phyloP scores from a whole-genome alignment of 208 protist species.

The Vickermania ingenoplastis region DNA sequence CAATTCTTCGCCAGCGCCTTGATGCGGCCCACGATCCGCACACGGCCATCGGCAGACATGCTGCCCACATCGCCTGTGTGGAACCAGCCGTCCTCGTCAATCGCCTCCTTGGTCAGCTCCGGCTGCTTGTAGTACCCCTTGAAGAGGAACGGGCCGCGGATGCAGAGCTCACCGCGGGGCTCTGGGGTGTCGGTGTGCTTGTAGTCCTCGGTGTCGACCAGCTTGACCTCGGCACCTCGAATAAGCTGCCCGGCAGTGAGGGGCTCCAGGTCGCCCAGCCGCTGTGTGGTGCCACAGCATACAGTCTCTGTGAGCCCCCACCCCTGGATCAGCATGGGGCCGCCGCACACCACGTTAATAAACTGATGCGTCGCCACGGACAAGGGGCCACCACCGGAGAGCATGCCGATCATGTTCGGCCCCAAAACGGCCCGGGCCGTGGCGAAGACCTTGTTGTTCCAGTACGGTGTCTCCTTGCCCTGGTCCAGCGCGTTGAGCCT shows the following conservation, averaged over 20 bases:
- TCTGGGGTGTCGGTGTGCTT: slow-evolving; percentile 31
- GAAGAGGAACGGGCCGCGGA: slow-evolving; percentile 12
- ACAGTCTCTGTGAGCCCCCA: slow-evolving; percentile 70
- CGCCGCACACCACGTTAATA: slow-evolving; percentile 31
- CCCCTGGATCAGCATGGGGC: slow-evolving; percentile 23
- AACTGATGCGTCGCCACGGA: slow-evolving; percentile 34
- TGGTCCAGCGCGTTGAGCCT: slow-evolving; percentile 23
- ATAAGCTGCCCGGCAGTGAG: slow-evolving; percentile 23
- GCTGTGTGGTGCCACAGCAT: slow-evolving; percentile 22
- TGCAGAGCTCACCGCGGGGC: slow-evolving; percentile 21
- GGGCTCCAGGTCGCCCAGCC: slow-evolving; percentile 15
- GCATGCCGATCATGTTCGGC: slow-evolving; percentile 25
- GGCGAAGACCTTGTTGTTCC: slow-evolving; percentile 55
- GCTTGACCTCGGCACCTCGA: slow-evolving; percentile 48
- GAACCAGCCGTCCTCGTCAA: slow-evolving; percentile 2
- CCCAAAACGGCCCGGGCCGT: slow-evolving; percentile 27
- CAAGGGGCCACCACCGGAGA: slow-evolving; percentile 49
- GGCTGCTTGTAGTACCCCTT: slow-evolving; percentile 4
- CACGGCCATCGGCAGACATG: slow-evolving; percentile 11
- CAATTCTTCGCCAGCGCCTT: slow-evolving; percentile 59
- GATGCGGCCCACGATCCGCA: slow-evolving; percentile 45
- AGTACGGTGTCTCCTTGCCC: slow-evolving; percentile 45
- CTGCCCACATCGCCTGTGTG: slow-evolving; percentile 21
- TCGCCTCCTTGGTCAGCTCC: neutral
- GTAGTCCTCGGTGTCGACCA: slow-evolving; percentile 63